Evolutionary conservation across 108 stramenopile species (phyloP), one percentile per base, ranked within the genome.

Genomic region (Discostella pseudostelligera): DNA sequence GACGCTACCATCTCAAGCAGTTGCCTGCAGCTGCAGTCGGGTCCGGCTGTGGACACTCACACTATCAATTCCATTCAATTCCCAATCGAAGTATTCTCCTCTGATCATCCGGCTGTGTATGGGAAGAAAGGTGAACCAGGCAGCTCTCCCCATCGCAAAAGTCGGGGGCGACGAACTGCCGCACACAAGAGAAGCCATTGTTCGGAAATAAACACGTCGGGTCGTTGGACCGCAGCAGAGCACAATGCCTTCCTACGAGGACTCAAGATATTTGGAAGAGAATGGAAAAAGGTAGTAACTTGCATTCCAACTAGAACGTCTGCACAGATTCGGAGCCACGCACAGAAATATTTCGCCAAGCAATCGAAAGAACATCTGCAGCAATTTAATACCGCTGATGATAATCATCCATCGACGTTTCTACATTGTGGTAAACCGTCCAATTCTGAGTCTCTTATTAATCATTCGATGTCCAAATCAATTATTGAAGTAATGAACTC

Each of bases 261-360:
- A 19, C 82, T 98, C 16, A 62, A 78, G 57, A 60, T 81, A 11
- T 86, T 87, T 76, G 97, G 97, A 11, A 72, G 88, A 16, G 92
- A 96, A 76, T 97, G 96, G 97, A 95, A 93, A 74, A 84, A 87
- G 67, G 93, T 96, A 16, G 83, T 87, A 4, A 37, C 70, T 20
- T 74, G 85, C 28, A 94, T 99, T 56, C 89, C 95, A 4, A 96
- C 97, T 11, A 71, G 97, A 37, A 94, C 94, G 17, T 93, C 96
- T 14, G 87, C 93, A 22, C 98, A 99, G 62, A 97, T 97, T 53
- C 89, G 98, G 7, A 95, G 94, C 36, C 98, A 99, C 66, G 98
- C 98, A 1, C 97, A 98, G 82, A 98, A 98, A 80, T 97, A 97
- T 69, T 97, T 99, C 71, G 79, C 89, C 65, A 97, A 96, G 71